Conservation (phyloP, 2,329 filamentous ascomycete genomes). For the Pezicula radicicola region DNA sequence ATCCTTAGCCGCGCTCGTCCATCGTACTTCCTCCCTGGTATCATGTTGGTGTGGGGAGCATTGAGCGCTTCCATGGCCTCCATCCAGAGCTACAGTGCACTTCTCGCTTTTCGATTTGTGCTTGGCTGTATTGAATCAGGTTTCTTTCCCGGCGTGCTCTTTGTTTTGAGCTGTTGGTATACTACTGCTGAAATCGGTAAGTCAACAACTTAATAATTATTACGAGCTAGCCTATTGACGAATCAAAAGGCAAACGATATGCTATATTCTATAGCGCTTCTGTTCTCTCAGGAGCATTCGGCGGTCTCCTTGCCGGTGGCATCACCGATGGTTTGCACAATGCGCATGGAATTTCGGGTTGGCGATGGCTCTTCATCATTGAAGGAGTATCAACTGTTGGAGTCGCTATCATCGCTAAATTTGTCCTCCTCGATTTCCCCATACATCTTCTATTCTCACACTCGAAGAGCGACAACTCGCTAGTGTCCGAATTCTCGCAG, state of each 20-base stretch:
- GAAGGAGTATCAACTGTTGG: conserved; percentile 41
- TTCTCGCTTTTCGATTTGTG: conserved; percentile 46
- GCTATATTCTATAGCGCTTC: conserved; percentile 55
- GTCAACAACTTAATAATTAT: not conserved
- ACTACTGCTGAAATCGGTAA: conserved; percentile 46
- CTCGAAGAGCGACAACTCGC: conserved; percentile 37
- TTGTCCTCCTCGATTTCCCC: conserved; percentile 48
- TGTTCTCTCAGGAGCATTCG: conserved; percentile 49
- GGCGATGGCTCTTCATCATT: conserved; percentile 51
- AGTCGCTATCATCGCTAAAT: conserved; percentile 33
- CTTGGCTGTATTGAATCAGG: conserved; percentile 49
- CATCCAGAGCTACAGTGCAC: conserved; percentile 40
- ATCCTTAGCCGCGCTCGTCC: conserved; percentile 41
- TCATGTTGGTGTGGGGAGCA: conserved; percentile 44
- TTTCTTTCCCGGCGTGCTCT: conserved; percentile 49
- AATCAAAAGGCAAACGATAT: conserved; percentile 40
- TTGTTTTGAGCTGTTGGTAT: conserved; percentile 55
- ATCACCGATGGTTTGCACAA: conserved; percentile 38
- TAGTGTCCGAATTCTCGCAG: conserved; percentile 40
- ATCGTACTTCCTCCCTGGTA: conserved; percentile 39
- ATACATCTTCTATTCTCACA: conserved; percentile 37
- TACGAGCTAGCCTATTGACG: not conserved
- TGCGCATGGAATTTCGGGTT: conserved; percentile 43
- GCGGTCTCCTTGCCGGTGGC: conserved; percentile 42
- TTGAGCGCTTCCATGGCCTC: conserved; percentile 48